These are phyloP conservation scores for Cyberlindnera mississippiensis DNA, from an alignment of 805 yeast genomes.

Conservation along the genomic window DNA sequence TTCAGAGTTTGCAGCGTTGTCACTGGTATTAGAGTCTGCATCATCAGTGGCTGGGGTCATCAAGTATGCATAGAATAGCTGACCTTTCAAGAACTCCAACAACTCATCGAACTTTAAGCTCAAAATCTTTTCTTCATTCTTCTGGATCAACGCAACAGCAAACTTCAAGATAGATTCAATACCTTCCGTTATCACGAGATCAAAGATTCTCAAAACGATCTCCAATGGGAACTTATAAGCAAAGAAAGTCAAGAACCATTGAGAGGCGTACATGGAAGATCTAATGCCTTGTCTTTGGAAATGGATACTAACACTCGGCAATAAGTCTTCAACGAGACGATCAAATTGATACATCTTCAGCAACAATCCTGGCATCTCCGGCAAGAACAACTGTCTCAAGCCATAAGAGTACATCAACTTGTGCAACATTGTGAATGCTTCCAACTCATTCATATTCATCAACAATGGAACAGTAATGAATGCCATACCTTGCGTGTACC, in stretches of 20 bases:
- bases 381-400: slow-evolving; percentile 71
- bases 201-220: slow-evolving; percentile 83
- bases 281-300: slow-evolving; percentile 80
- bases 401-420: slow-evolving; percentile 81
- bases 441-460: slow-evolving; percentile 76
- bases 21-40: background rate
- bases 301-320: slow-evolving; percentile 73
- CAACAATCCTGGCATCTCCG: slow-evolving; percentile 94
- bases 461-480: slow-evolving; percentile 83
- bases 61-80: slow-evolving; percentile 67
- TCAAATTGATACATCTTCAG: slow-evolving; percentile 85
- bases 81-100: slow-evolving; percentile 73
- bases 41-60: slow-evolving; percentile 6
- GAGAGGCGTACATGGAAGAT: slow-evolving; percentile 95
- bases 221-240: slow-evolving; percentile 92
- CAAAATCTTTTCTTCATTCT: slow-evolving; percentile 58
- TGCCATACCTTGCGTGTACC: slow-evolving; percentile 98
- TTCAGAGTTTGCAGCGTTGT: background rate
- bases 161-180: slow-evolving; percentile 80
- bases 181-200: slow-evolving; percentile 88
- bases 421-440: slow-evolving; percentile 77
- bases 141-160: slow-evolving; percentile 73
- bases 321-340: slow-evolving; percentile 69
- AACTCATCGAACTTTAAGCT: slow-evolving; percentile 70
- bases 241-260: slow-evolving; percentile 94